Evolutionary conservation across 768 basidiomycete species (phyloP).

Genomic region (Auricularia auricula-judae): DNA sequence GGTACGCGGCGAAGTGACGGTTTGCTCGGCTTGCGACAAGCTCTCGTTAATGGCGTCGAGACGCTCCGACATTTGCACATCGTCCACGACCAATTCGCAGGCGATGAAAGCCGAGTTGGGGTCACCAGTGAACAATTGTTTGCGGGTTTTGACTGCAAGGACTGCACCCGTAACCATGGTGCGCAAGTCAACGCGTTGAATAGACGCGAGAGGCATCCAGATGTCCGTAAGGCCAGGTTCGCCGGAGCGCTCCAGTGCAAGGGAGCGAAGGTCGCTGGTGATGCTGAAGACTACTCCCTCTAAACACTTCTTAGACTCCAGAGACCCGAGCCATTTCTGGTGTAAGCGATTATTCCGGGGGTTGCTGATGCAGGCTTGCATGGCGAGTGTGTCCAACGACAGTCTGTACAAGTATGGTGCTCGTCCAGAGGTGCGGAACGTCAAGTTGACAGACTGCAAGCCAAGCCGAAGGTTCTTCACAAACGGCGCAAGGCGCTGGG

Average conservation of each 20-base stretch:
- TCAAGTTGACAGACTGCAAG: neutral
- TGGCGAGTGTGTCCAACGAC: constrained; percentile 13
- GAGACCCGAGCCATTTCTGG: constrained; percentile 40
- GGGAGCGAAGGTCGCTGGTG: constrained; percentile 28
- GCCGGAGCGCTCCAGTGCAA: constrained; percentile 31
- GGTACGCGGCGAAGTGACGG: constrained; percentile 11
- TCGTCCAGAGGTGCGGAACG: neutral
- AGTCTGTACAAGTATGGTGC: constrained; percentile 1
- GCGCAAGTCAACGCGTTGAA: neutral
- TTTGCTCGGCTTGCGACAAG: constrained; percentile 10
- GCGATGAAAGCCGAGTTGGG: constrained; percentile 48
- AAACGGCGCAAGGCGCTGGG: neutral
- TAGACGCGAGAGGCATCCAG: neutral
- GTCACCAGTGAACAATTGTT: constrained; percentile 35
- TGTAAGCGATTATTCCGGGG: constrained; percentile 34
- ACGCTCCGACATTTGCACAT: constrained; percentile 37
- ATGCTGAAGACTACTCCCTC: constrained; percentile 41
- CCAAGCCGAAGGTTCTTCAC: neutral
- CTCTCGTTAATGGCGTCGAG: constrained; percentile 33
- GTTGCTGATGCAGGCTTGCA: constrained; percentile 38
- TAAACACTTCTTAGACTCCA: constrained; percentile 21
- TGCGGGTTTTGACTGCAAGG: neutral
- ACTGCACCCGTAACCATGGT: neutral
- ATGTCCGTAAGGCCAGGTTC: neutral
- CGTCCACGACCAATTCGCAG: constrained; percentile 31